These are phyloP conservation scores for Orbilia quercus DNA, from an alignment of 2,329 filamentous ascomycete genomes.

Conservation along the genomic window DNA sequence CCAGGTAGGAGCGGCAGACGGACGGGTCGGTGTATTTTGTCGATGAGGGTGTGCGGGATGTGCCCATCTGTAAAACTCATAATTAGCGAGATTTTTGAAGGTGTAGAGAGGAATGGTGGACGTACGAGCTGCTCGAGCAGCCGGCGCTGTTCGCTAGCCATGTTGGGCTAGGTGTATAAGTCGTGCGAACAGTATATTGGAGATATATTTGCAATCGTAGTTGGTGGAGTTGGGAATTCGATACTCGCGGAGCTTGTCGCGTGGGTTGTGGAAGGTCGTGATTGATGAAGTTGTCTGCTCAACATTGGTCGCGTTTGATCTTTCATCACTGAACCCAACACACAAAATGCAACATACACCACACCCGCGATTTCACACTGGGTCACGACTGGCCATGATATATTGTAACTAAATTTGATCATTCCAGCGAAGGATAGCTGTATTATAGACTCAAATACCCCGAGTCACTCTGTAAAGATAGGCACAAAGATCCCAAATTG, in stretches of 20 bases:
- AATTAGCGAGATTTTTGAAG: too few species aligned
- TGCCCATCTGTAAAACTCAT: conserved; percentile 67
- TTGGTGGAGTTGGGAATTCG: conserved; percentile 2
- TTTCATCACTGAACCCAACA: background rate
- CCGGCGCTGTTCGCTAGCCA: conserved; percentile 82
- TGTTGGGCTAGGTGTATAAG: background rate
- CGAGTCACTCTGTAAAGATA: too few species aligned
- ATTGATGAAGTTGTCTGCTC: background rate
- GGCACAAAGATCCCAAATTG: too few species aligned
- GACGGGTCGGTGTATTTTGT: conserved; percentile 89
- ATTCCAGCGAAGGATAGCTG: too few species aligned
- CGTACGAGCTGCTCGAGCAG: conserved; percentile 87
- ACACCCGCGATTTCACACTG: too few species aligned
- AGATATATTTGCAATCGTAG: background rate
- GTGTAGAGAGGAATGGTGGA: too few species aligned
- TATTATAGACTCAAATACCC: too few species aligned
- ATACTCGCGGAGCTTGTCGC: background rate
- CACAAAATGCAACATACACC: background rate
- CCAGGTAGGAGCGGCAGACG: conserved; percentile 93
- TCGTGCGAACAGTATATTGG: background rate
- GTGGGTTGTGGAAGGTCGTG: conserved; percentile 5
- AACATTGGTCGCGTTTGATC: background rate
- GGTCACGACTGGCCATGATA: too few species aligned
- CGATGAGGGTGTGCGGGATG: conserved; percentile 72
- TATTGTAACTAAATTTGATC: too few species aligned